These are phyloP conservation scores for Phanerochaete sordida DNA, from an alignment of 768 basidiomycete genomes.

Conservation along the genomic window DNA sequence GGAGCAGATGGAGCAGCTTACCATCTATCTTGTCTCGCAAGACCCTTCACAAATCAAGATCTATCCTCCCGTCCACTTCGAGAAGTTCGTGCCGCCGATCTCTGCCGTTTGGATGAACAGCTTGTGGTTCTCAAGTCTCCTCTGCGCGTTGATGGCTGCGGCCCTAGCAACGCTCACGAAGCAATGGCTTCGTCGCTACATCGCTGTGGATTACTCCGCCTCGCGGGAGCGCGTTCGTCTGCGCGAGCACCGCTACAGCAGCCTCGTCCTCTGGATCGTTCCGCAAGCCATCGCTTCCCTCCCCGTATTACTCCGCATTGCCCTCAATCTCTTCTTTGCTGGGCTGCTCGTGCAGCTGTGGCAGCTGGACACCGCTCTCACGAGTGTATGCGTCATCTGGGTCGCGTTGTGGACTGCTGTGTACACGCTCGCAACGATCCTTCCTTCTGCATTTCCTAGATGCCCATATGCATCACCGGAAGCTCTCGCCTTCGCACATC, in stretches of 20 bases:
- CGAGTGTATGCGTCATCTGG: background rate
- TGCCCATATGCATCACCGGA: background rate
- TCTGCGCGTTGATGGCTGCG: constrained; percentile 11
- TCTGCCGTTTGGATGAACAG: constrained; percentile 3
- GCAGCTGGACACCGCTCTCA: background rate
- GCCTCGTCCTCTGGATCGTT: constrained; percentile 1
- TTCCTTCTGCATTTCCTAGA: background rate
- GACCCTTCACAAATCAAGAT: background rate
- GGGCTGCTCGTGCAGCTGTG: constrained; percentile 4
- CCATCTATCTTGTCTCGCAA: background rate
- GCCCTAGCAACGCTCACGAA: constrained; percentile 13
- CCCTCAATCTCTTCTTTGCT: constrained; percentile 10
- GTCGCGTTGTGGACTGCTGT: background rate
- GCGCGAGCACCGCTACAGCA: constrained; percentile 2
- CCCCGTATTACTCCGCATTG: constrained; percentile 10
- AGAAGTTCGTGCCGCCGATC: background rate
- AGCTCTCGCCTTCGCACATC: background rate
- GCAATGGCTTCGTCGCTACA: constrained; percentile 12
- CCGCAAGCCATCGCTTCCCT: constrained; percentile 5
- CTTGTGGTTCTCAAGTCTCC: constrained; percentile 14
- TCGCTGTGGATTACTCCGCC: constrained; percentile 3
- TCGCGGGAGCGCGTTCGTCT: constrained; percentile 4
- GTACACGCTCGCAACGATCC: background rate
- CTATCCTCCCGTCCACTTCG: background rate
- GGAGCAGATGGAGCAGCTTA: background rate